Evolutionary conservation across 345 rosid genomes (phyloP).

Genomic region (Triadica sebifera): DNA sequence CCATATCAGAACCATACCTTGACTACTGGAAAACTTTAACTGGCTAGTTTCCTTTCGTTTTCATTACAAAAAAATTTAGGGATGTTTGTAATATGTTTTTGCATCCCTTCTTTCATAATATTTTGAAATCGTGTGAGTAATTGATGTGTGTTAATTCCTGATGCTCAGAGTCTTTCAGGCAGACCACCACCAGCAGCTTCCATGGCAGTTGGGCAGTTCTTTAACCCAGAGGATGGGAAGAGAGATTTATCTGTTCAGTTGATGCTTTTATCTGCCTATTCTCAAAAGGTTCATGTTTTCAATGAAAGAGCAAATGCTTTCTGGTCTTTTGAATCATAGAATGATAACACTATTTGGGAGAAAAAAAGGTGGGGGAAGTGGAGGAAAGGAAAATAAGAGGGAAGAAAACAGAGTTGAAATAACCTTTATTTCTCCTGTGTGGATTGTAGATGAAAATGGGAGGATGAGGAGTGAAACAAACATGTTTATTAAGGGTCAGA

Average conservation of each 20-base stretch:
- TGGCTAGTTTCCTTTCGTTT: background rate
- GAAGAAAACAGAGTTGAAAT: background rate
- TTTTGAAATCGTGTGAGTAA: constrained; percentile 19
- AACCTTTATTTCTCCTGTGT: background rate
- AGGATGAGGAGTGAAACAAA: background rate
- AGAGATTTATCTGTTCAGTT: constrained; percentile 56
- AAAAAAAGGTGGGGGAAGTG: background rate
- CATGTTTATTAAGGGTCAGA: background rate
- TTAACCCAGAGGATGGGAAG: constrained; percentile 75
- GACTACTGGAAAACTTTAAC: background rate
- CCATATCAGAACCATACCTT: background rate
- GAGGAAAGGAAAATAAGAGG: constrained; percentile 2
- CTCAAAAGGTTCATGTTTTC: constrained; percentile 56
- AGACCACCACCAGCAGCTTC: constrained; percentile 99
- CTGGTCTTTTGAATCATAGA: constrained; percentile 7
- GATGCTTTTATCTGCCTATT: constrained; percentile 67
- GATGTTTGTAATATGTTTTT: too few species aligned
- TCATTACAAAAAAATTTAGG: too few species aligned
- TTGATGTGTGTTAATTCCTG: constrained; percentile 31
- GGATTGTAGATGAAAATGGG: background rate
- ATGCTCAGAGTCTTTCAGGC: constrained; percentile 77
- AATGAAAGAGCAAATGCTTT: constrained; percentile 20
- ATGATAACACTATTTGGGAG: constrained; percentile 4
- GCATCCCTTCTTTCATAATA: background rate
- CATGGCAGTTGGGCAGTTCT: constrained; percentile 98